Conservation (phyloP, 352 stramenopile genomes). For the Phytophthora agathidicida region DNA sequence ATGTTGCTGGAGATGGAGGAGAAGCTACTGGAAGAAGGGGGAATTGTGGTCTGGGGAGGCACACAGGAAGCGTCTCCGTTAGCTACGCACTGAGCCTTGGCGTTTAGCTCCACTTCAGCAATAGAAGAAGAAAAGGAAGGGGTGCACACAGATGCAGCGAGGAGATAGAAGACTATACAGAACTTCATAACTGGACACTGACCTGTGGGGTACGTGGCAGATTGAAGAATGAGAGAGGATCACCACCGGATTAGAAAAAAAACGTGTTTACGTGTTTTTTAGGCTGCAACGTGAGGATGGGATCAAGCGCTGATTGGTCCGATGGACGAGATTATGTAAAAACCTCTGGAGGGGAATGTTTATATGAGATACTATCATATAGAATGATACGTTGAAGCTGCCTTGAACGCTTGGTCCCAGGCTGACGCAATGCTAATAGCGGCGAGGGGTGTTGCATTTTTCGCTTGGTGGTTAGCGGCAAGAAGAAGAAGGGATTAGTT, state of each 20-base stretch:
- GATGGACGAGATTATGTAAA: not conserved
- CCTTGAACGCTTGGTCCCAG: too few relatives aligned
- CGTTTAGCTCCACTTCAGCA: slow-evolving; percentile 12
- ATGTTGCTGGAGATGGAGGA: slow-evolving; percentile 15
- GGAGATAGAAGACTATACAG: not conserved
- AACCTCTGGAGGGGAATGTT: too few relatives aligned
- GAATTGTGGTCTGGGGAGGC: slow-evolving; percentile 5
- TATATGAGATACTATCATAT: too few relatives aligned
- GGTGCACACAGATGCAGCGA: not conserved
- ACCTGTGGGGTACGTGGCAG: slow-evolving; percentile 12
- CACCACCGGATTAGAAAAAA: not conserved
- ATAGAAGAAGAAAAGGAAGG: slow-evolving; percentile 1
- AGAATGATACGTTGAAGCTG: too few relatives aligned
- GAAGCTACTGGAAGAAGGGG: slow-evolving; percentile 1
- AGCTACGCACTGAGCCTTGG: slow-evolving; percentile 25
- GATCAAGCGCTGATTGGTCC: slow-evolving; percentile 3
- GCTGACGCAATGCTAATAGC: too few relatives aligned
- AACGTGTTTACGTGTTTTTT: slow-evolving; percentile 5
- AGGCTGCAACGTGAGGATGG: not conserved
- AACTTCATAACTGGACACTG: slow-evolving; percentile 12
- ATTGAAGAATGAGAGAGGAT: slow-evolving; percentile 12
- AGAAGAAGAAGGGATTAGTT: too few relatives aligned
- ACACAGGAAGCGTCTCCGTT: slow-evolving; percentile 33
- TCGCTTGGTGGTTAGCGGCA: too few relatives aligned
- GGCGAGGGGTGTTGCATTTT: too few relatives aligned